phyloP scores from a whole-genome alignment of 1,284 basidiomycete species.

The Rhizoctonia solani region DNA sequence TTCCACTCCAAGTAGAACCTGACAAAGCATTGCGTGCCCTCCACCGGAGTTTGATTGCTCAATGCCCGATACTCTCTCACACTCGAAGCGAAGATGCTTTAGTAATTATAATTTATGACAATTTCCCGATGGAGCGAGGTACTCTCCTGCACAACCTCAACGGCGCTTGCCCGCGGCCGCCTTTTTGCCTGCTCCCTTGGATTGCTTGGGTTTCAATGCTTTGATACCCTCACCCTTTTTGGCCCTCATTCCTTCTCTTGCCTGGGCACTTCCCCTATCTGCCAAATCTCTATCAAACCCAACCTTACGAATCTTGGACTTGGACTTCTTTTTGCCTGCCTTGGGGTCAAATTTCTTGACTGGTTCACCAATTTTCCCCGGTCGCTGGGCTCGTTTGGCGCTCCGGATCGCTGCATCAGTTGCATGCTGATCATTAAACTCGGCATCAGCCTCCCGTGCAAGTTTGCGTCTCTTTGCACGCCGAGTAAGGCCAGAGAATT shows the following conservation, averaged over 20 bases:
- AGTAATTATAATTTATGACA: not conserved
- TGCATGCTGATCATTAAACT: constrained; percentile 57
- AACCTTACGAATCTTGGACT: constrained; percentile 28
- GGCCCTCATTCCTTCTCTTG: constrained; percentile 39
- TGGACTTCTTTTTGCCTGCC: constrained; percentile 37
- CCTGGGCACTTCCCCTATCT: constrained; percentile 14
- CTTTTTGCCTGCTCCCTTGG: constrained; percentile 35
- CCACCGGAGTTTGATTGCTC: not conserved
- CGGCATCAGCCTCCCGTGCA: constrained; percentile 75
- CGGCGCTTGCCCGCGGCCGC: constrained; percentile 12
- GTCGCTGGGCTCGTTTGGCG: constrained; percentile 77
- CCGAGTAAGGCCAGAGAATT: constrained; percentile 82
- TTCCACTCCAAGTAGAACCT: constrained; percentile 14
- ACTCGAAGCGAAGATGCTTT: not conserved
- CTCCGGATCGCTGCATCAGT: constrained; percentile 77
- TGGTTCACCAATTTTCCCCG: constrained; percentile 56
- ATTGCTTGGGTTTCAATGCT: constrained; percentile 32
- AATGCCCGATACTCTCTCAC: not conserved
- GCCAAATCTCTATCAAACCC: constrained; percentile 39
- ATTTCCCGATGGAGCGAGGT: not conserved
- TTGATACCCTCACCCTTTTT: constrained; percentile 38
- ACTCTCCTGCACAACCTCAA: not conserved
- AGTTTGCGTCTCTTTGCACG: constrained; percentile 84
- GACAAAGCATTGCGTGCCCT: constrained; percentile 21
- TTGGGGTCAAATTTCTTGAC: constrained; percentile 15